Base-by-base conservation (phyloP, 2,329 filamentous ascomycete genomes). In the Daldinia eschscholtzii region DNA sequence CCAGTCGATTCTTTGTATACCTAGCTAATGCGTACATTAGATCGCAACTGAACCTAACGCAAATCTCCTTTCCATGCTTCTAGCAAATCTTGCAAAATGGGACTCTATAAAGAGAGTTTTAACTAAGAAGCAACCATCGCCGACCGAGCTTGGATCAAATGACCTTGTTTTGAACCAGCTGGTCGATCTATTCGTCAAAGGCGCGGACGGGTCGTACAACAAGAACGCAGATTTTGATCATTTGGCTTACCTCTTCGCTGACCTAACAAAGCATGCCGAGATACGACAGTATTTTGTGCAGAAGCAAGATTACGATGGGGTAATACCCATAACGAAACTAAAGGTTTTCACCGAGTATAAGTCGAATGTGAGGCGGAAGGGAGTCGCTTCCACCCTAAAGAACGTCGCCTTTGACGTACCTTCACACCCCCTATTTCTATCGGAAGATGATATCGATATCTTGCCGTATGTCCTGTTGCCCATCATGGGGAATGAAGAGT, bases 341-440 rank as follows among this genome's bases (percentile, higher is more conserved):
- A 92, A 92, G 67, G 95, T 98, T 66, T 98, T 98, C 80, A 98
- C 96, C 0, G 93, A 97, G 80, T 93, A 98, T 82, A 85, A 88
- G 74, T 97, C 93, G 2, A 87, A 91, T 30, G 89, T 98, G 61
- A 89, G 96, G 65, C 87, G 96, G 61, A 93, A 93, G 75, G 96
- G 96, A n/a, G 94, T 98, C n/a, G 95, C 95, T 6, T 94, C 91
- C 68, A 96, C 93, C 9, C 93, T 99, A 79, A 98, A 98, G 81
- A 99, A 99, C 77, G 89, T 93, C 33, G 90, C 93, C 6, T 98
- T 99, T 77, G 92, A 97, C 75, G 81, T 95, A 5, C 81, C 88
- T 2, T 87, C 91, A 0, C 95, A 98, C 75, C 83, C 88, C 0
- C 82, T 85, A 1, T 90, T 97, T 60, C 81, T 98, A 52, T 86